Conservation (phyloP, 768 basidiomycete genomes). For the Flagelloscypha sp. region DNA sequence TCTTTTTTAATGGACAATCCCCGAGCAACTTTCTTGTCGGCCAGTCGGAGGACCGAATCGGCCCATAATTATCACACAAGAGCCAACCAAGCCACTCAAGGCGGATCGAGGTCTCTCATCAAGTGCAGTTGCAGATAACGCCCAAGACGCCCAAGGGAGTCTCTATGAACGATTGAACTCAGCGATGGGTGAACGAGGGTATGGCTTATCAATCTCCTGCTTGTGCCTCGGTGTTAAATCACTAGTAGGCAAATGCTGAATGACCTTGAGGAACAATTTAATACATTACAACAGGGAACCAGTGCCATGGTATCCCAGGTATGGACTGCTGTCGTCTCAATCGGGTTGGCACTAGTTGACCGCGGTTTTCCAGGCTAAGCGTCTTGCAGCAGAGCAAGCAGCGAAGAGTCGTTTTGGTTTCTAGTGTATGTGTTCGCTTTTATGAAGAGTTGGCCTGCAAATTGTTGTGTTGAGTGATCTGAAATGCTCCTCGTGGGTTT, state of each 20-base stretch:
- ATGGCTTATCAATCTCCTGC: slow-evolving; percentile 10
- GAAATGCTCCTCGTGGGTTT: too few species aligned
- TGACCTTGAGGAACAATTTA: slow-evolving; percentile 54
- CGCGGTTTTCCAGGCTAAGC: slow-evolving; percentile 41
- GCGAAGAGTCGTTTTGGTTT: slow-evolving; percentile 62
- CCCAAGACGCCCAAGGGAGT: slow-evolving; percentile 27
- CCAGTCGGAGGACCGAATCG: slow-evolving; percentile 62
- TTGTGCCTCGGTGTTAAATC: neutral
- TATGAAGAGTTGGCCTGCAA: neutral
- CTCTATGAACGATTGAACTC: slow-evolving; percentile 41
- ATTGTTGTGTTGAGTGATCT: too few species aligned
- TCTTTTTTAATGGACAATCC: too few species aligned
- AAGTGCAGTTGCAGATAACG: slow-evolving; percentile 20
- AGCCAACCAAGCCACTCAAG: slow-evolving; percentile 15
- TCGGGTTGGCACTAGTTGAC: neutral
- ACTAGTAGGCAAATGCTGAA: slow-evolving; percentile 48
- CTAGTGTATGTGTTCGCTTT: slow-evolving; percentile 14
- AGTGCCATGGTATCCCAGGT: slow-evolving; percentile 61
- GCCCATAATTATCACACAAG: slow-evolving; percentile 44
- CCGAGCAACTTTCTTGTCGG: neutral
- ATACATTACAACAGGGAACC: slow-evolving; percentile 58
- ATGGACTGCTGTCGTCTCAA: slow-evolving; percentile 3
- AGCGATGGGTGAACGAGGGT: slow-evolving; percentile 61
- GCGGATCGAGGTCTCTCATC: neutral
- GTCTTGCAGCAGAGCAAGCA: slow-evolving; percentile 51